These are phyloP conservation scores for Piper longum DNA, from an alignment of 164 flowering plant genomes.

Conservation along the genomic window DNA sequence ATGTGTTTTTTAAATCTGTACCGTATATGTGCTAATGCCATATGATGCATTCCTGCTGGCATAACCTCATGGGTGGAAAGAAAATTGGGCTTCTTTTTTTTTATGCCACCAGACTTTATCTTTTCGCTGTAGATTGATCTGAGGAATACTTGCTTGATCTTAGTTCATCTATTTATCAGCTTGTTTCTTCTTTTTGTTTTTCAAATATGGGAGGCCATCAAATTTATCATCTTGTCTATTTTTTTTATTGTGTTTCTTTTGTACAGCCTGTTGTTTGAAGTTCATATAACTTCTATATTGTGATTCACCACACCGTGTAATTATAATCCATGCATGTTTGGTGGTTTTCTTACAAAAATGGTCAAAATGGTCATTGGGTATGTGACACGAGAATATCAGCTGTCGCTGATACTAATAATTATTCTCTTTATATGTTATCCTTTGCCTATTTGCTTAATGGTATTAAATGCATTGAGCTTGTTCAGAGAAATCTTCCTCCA, in stretches of 20 bases:
- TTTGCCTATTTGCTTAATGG: neutral
- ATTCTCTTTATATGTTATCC: neutral
- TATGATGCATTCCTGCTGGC: too few species aligned
- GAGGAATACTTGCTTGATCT: too few species aligned
- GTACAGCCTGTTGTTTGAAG: too few species aligned
- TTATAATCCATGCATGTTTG: neutral
- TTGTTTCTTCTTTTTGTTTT: neutral
- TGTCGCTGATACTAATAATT: neutral
- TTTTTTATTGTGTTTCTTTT: too few species aligned
- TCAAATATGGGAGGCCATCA: neutral
- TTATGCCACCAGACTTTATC: too few species aligned
- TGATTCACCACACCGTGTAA: neutral
- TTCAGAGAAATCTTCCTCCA: slow-evolving; percentile 77
- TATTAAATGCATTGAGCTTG: neutral
- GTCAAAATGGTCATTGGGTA: neutral
- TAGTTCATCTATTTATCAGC: too few species aligned
- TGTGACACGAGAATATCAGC: neutral
- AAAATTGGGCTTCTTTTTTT: too few species aligned
- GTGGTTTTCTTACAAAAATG: neutral
- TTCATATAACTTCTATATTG: neutral
- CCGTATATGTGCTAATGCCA: too few species aligned
- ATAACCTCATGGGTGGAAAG: too few species aligned
- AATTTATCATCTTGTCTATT: neutral
- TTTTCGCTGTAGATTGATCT: too few species aligned
- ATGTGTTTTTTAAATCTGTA: too few species aligned